Conservation (phyloP, 768 basidiomycete species). For the Coprinopsis marcescibilis region DNA sequence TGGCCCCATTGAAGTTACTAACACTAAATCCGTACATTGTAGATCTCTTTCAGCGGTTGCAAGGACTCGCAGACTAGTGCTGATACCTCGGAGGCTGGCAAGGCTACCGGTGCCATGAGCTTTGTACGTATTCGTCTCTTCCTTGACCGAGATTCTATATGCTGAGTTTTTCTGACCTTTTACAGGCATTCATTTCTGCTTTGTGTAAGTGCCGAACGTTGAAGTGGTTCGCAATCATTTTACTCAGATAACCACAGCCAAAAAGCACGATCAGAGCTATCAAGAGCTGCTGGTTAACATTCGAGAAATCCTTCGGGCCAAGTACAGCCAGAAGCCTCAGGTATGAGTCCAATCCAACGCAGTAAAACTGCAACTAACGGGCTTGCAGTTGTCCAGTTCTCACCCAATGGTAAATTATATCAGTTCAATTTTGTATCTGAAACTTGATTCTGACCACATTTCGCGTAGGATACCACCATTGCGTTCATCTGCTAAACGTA, state of each 20-base stretch:
- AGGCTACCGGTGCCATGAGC: slow-evolving; percentile 77
- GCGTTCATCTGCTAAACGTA: slow-evolving; percentile 23
- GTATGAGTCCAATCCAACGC: slow-evolving; percentile 15
- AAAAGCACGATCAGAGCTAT: slow-evolving; percentile 38
- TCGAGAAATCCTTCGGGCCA: slow-evolving; percentile 31
- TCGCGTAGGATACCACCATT: slow-evolving; percentile 21
- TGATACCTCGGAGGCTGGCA: slow-evolving; percentile 60
- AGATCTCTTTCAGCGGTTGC: slow-evolving; percentile 87
- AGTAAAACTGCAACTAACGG: slow-evolving; percentile 15
- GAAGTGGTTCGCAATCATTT: not conserved
- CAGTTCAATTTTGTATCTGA: not conserved
- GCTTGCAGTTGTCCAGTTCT: slow-evolving; percentile 32
- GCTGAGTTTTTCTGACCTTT: slow-evolving; percentile 13
- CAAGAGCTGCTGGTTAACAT: slow-evolving; percentile 36
- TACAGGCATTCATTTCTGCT: slow-evolving; percentile 53
- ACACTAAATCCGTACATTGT: too few species aligned
- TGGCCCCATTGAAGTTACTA: too few species aligned
- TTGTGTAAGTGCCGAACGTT: slow-evolving; percentile 34
- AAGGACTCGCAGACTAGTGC: slow-evolving; percentile 82
- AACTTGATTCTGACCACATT: slow-evolving; percentile 9
- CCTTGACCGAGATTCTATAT: not conserved
- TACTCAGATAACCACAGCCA: slow-evolving; percentile 19
- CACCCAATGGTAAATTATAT: slow-evolving; percentile 29
- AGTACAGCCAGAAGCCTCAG: slow-evolving; percentile 41
- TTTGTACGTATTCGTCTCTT: slow-evolving; percentile 40